Conservation (phyloP, 371 early-diverging fungal genomes). For the Conidiobolus incongruus region DNA sequence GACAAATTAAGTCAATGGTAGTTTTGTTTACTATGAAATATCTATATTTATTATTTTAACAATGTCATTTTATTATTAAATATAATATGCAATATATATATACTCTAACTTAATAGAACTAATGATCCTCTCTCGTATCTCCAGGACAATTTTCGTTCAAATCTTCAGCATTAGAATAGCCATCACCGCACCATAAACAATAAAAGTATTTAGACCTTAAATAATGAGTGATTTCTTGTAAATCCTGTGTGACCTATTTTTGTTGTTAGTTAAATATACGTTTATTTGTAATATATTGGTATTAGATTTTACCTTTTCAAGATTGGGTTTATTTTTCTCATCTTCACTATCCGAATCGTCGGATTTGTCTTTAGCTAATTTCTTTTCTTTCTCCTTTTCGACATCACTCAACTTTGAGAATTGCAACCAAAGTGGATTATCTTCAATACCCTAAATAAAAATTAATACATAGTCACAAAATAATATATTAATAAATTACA, state of each 20-base stretch:
- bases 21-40: too few relatives aligned
- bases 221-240: constrained; percentile 14
- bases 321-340: background rate
- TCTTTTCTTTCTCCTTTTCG: too few relatives aligned
- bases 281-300: too few relatives aligned
- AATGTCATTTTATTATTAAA: too few relatives aligned
- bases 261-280: too few relatives aligned
- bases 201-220: constrained; percentile 19
- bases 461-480: background rate
- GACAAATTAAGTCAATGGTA: too few relatives aligned
- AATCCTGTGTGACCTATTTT: constrained; percentile 12
- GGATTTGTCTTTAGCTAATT: too few relatives aligned
- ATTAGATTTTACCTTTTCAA: too few relatives aligned
- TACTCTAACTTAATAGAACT: too few relatives aligned
- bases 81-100: too few relatives aligned
- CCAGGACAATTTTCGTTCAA: constrained; percentile 23
- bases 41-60: too few relatives aligned
- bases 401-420: background rate
- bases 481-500: background rate
- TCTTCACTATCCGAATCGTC: too few relatives aligned
- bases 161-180: constrained; percentile 16
- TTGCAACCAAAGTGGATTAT: background rate
- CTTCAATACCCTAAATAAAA: background rate
- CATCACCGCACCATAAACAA: constrained; percentile 30
- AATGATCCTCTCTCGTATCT: constrained; percentile 20